Percentiles rank a stretch among this genome's conserved stretches.
Evolutionary conservation across 2,329 filamentous ascomycete genomes (phyloP).

Genomic region (Didymella glomerata): DNA sequence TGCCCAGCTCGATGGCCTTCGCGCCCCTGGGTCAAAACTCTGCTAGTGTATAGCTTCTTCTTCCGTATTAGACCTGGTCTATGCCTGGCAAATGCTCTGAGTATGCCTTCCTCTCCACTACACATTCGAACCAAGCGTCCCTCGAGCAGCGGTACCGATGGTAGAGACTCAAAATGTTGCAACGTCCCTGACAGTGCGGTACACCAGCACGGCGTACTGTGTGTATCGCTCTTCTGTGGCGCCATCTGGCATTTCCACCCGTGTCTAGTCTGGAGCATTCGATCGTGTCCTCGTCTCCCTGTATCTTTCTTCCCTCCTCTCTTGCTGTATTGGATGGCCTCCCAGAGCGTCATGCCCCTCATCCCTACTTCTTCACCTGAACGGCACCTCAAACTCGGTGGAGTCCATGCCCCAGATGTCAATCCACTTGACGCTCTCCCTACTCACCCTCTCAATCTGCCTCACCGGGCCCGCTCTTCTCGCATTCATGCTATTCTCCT

Average conservation of each 20-base stretch:
- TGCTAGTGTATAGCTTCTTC: background rate
- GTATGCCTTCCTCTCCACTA: background rate
- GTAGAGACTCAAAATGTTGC: background rate
- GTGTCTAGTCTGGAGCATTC: background rate
- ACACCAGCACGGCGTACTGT: background rate
- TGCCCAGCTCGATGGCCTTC: background rate
- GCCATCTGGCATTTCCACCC: background rate
- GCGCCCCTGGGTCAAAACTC: background rate
- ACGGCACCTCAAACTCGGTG: constrained; percentile 42
- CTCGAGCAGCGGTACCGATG: background rate
- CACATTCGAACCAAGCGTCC: background rate
- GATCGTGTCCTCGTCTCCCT: background rate
- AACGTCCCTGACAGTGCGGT: background rate
- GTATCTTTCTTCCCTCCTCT: background rate
- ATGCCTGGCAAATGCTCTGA: background rate
- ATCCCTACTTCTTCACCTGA: constrained; percentile 27
- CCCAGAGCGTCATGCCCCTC: background rate
- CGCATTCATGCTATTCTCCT: constrained; percentile 39
- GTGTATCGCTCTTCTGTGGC: too few relatives aligned
- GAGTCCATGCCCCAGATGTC: constrained; percentile 58
- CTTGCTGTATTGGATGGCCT: background rate
- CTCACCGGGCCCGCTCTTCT: constrained; percentile 40
- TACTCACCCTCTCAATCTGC: constrained; percentile 43
- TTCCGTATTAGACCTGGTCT: background rate
- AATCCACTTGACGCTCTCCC: constrained; percentile 51